Conservation (phyloP, 148 eudicot genomes). For the Vaccinium macrocarpon region DNA sequence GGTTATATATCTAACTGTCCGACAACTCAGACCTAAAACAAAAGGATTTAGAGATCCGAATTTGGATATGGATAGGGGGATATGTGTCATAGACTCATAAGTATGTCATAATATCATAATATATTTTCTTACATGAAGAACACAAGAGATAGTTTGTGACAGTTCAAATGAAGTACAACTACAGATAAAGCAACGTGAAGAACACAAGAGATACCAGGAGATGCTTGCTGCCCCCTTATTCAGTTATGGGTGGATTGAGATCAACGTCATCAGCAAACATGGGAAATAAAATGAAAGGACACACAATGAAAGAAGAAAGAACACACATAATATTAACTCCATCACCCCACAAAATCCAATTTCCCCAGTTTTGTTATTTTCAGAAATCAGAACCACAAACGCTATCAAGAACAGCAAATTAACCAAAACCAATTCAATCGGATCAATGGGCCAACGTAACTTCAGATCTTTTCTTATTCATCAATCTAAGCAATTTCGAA, state of each 20-base stretch:
- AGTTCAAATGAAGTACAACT: not conserved
- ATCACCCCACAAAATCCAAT: not conserved
- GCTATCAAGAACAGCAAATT: not conserved
- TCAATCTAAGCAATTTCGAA: not conserved
- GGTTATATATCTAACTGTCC: not conserved
- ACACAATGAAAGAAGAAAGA: conserved; percentile 1
- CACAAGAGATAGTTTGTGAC: not conserved
- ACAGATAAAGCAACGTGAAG: not conserved
- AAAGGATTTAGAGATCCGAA: not conserved
- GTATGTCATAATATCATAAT: too few species aligned
- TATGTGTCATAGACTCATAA: too few species aligned
- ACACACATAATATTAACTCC: not conserved
- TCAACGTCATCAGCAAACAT: not conserved
- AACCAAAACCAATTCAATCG: not conserved
- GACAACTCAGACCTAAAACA: not conserved
- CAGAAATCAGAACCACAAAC: not conserved
- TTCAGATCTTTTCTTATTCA: not conserved
- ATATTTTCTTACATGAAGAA: too few species aligned
- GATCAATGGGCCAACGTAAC: not conserved
- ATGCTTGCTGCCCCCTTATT: not conserved
- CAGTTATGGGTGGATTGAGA: not conserved
- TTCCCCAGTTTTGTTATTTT: not conserved
- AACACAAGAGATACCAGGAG: not conserved
- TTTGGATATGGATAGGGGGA: not conserved
- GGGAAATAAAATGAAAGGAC: not conserved